phyloP scores from a whole-genome alignment of 75 land plant species.

The Selaginella tamariscina region DNA sequence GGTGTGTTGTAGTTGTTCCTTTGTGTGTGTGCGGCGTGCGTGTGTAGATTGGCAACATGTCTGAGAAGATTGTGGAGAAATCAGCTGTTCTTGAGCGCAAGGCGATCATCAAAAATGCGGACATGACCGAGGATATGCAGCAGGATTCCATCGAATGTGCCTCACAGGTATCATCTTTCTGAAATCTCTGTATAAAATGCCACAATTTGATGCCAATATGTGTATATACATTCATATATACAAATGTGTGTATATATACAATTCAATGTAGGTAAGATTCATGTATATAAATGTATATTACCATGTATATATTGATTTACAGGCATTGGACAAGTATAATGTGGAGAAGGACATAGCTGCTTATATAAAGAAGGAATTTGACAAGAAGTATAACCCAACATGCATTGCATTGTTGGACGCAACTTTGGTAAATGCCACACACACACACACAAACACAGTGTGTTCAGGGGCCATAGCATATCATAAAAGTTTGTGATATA shows the following conservation, averaged over 20 bases:
- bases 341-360: constrained; percentile 94
- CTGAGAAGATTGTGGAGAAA: constrained; percentile 38
- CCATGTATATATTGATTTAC: not conserved
- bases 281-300: too few species aligned
- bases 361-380: constrained; percentile 85
- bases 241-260: too few species aligned
- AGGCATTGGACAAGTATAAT: constrained; percentile 74
- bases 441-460: too few species aligned
- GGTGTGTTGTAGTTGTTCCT: not conserved
- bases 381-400: constrained; percentile 70
- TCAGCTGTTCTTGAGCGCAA: constrained; percentile 35
- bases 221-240: too few species aligned
- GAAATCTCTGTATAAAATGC: not conserved
- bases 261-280: too few species aligned
- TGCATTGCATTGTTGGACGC: constrained; percentile 95
- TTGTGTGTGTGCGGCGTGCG: constrained; percentile 5
- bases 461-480: too few species aligned
- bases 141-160: constrained; percentile 85
- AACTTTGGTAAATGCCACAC: constrained; percentile 79
- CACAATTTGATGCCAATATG: too few species aligned
- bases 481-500: too few species aligned
- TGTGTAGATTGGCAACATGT: constrained; percentile 14
- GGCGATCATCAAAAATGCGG: constrained; percentile 82
- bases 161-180: constrained; percentile 30
- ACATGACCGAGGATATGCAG: constrained; percentile 89